Evolutionary conservation across 2,329 filamentous ascomycete genomes (phyloP).

Genomic region (Pyricularia sp.): DNA sequence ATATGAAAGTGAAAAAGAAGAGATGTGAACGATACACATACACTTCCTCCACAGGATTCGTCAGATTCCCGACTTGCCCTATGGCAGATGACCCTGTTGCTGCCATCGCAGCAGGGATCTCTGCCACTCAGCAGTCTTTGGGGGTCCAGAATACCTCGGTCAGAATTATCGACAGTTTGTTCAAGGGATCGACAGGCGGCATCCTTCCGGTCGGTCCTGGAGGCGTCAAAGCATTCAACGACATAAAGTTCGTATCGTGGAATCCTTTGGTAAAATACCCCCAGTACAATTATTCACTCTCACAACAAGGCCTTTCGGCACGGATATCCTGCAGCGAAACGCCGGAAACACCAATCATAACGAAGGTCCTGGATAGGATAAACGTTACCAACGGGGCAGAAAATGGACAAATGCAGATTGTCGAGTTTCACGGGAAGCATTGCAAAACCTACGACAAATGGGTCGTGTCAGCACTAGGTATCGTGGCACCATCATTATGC

Average conservation of each 20-base stretch:
- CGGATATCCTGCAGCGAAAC: not conserved
- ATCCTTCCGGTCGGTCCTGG: not conserved
- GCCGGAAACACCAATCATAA: too few relatives aligned
- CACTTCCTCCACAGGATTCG: not conserved
- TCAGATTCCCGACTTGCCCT: not conserved
- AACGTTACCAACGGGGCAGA: too few relatives aligned
- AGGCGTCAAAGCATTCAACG: not conserved
- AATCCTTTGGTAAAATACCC: not conserved
- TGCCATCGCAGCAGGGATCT: not conserved
- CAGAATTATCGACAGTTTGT: not conserved
- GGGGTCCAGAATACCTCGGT: not conserved
- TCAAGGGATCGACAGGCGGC: not conserved
- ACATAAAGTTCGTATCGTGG: not conserved
- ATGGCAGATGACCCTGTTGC: not conserved
- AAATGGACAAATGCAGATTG: too few relatives aligned
- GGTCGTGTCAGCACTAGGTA: too few relatives aligned
- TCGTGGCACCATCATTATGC: too few relatives aligned
- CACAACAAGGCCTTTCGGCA: not conserved
- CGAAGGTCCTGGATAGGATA: too few relatives aligned
- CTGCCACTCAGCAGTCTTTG: not conserved
- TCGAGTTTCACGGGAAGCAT: too few relatives aligned
- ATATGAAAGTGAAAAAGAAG: too few relatives aligned
- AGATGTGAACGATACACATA: not conserved
- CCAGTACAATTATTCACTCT: not conserved
- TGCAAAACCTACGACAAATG: too few relatives aligned